Base-by-base conservation (phyloP, 768 basidiomycete genomes). In the Auricularia cornea region DNA sequence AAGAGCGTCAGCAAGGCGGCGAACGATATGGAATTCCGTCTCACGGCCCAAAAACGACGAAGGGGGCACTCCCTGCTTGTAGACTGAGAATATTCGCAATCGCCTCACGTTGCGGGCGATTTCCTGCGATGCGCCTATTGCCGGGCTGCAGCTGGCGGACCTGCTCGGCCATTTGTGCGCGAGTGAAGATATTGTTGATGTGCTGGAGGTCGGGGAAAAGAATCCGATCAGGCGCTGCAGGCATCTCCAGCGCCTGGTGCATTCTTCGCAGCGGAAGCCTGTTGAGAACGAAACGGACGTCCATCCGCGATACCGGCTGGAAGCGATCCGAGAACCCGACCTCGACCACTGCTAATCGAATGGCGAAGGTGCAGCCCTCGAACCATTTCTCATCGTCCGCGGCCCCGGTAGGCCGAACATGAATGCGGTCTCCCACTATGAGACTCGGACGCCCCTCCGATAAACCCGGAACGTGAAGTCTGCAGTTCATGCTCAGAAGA, bases 21-120 rank as follows among this genome's bases (percentile, higher is more conserved):
- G 2, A 14, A 38, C 35, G 35, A 5, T 16, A 30, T 2, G 8
- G 28, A 1, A 74, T n/a, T n/a, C n/a, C n/a, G n/a, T n/a, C 85
- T 70, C 69, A 85, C 83, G 86, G 85, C n/a, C 85, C 86, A 70
- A 84, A 87, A 16, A 87, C 74, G 14, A 84, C 72, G 66, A 87
- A 87, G 0, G 85, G 86, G 1, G 76, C 69, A 4, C 80, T 76
- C 0, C 85, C 84, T 0, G 77, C 73, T 20, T 74, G 71, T 35
- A 75, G 78, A 32, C 72, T 65, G 3, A 79, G 69, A 52, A 87
- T 82, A 0, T 81, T 76, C 3, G 71, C 67, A 0, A 87, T 81
- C 0, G 84, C 81, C 61, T 75, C 75, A 5, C 79, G 66, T 65
- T 86, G 85, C 38, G 77, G 74, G 0, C 69, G 63, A 69, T 88